Conservation (phyloP, 2,329 filamentous ascomycete species). For the Ciborinia camelliae region DNA sequence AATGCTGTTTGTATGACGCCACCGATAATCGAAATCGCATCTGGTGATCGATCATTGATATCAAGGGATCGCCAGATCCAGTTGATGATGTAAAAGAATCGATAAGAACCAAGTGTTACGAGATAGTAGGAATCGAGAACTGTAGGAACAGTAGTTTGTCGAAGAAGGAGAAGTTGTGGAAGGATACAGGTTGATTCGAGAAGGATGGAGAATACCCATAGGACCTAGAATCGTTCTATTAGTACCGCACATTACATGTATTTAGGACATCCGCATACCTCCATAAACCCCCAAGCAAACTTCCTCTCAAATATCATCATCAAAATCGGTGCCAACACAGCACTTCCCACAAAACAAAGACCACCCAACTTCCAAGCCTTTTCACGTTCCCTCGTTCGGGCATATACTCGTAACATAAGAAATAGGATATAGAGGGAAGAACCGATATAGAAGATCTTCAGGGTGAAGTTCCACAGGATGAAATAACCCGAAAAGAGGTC, state of each 20-base stretch:
- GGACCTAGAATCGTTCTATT: constrained; percentile 50
- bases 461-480: constrained; percentile 67
- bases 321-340: constrained; percentile 67
- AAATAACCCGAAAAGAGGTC: constrained; percentile 63
- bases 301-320: constrained; percentile 62
- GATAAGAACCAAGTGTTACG: constrained; percentile 80
- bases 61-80: constrained; percentile 74
- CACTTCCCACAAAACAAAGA: constrained; percentile 61
- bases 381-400: constrained; percentile 85
- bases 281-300: constrained; percentile 46
- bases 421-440: constrained; percentile 83
- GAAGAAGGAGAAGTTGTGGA: constrained; percentile 84
- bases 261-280: constrained; percentile 42
- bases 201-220: constrained; percentile 86
- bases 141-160: constrained; percentile 92
- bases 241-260: background rate
- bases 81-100: constrained; percentile 84
- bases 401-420: constrained; percentile 82
- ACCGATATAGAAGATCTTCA: constrained; percentile 86
- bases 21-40: constrained; percentile 76
- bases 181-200: constrained; percentile 89
- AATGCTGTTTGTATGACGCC: constrained; percentile 85
- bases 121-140: constrained; percentile 98
- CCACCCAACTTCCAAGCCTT: constrained; percentile 89
- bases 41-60: constrained; percentile 57